A percentile compares a stretch with the other conserved stretches of the same genome.
These are phyloP conservation scores for Pseudocercospora musae DNA, from an alignment of 2,329 filamentous ascomycete genomes.

Conservation along the genomic window DNA sequence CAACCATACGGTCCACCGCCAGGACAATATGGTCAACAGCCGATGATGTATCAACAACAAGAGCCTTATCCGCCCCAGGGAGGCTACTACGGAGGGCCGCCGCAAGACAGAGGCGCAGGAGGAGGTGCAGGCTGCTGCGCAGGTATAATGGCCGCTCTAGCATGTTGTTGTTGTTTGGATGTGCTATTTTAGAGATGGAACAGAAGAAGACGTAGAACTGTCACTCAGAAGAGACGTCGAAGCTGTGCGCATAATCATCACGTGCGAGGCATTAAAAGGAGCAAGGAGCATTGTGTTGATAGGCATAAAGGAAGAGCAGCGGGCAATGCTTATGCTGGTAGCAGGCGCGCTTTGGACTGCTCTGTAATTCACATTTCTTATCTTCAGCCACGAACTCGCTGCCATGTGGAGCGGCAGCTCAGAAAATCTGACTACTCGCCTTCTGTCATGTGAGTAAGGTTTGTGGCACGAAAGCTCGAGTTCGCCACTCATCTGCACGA, in stretches of 20 bases:
- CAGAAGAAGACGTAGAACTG: neutral
- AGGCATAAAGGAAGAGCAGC: neutral
- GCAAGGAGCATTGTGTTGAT: neutral
- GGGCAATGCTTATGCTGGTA: neutral
- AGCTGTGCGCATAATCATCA: neutral
- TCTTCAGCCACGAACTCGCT: neutral
- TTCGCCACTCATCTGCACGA: neutral
- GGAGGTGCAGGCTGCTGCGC: slow-evolving; percentile 40
- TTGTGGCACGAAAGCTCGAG: neutral
- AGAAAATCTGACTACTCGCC: neutral
- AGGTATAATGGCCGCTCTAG: slow-evolving; percentile 27
- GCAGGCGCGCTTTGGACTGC: neutral
- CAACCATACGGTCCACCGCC: slow-evolving; percentile 28
- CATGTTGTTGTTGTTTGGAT: slow-evolving; percentile 50
- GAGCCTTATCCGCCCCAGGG: slow-evolving; percentile 35
- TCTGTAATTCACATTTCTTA: neutral
- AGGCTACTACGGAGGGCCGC: slow-evolving; percentile 36
- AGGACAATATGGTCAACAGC: slow-evolving; percentile 39
- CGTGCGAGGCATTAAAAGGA: neutral
- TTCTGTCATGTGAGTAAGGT: neutral
- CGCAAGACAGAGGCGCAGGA: slow-evolving; percentile 32
- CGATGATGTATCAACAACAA: slow-evolving; percentile 34
- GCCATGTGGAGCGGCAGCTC: neutral
- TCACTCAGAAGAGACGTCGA: neutral
- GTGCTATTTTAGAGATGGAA: neutral